Evolutionary conservation across 164 flowering plant species (phyloP).

Genomic region (Sextonia rubra): DNA sequence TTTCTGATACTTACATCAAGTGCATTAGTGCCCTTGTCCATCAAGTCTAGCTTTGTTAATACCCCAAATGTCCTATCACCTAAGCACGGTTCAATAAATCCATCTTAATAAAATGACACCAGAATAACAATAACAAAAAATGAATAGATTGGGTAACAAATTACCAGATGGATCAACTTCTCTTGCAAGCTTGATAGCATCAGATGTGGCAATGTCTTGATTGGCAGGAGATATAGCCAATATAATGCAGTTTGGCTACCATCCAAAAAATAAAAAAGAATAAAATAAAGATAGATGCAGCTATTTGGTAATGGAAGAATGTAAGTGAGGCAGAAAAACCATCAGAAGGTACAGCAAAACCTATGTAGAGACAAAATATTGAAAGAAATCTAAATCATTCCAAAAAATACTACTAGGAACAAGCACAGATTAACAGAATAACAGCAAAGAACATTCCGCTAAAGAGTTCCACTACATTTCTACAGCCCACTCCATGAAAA

Average conservation of each 20-base stretch:
- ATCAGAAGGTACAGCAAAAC: not conserved
- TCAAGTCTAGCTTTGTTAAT: slow-evolving; percentile 66
- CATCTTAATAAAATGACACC: not conserved
- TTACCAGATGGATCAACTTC: slow-evolving; percentile 70
- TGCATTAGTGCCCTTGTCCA: slow-evolving; percentile 77
- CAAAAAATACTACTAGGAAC: not conserved
- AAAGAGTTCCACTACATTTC: too few species aligned
- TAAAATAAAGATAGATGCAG: not conserved
- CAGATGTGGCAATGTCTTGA: slow-evolving; percentile 73
- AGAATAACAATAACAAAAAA: not conserved
- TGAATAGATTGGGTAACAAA: too few species aligned
- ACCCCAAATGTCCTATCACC: slow-evolving; percentile 77
- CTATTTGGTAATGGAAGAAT: not conserved
- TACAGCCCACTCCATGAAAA: too few species aligned
- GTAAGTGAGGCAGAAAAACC: not conserved
- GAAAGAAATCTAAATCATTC: not conserved
- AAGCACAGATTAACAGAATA: not conserved
- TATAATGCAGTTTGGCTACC: slow-evolving; percentile 62
- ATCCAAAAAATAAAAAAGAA: slow-evolving; percentile 1
- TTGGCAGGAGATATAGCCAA: slow-evolving; percentile 72
- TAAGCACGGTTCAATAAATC: slow-evolving; percentile 13
- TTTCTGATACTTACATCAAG: slow-evolving; percentile 47
- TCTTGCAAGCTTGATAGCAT: slow-evolving; percentile 69
- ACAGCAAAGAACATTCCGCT: too few species aligned
- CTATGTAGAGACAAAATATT: not conserved